Base-by-base conservation (phyloP, 805 yeast species). In the Nakazawaea sp. region DNA sequence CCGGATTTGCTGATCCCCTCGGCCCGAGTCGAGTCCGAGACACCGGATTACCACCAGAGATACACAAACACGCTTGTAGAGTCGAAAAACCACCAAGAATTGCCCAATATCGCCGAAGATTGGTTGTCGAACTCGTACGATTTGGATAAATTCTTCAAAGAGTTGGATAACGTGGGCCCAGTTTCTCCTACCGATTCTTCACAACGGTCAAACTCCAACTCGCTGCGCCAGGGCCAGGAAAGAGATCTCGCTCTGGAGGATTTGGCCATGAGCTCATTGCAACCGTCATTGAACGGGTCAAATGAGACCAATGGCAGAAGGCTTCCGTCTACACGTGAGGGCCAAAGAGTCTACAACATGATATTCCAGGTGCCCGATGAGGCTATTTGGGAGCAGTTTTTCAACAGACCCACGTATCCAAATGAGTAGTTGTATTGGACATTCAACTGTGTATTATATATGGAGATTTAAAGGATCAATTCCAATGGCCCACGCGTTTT, bases 371-470 rank as follows among this genome's bases (percentile, higher is more conserved):
- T 78, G 32, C 78, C 82, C 4, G 68, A 75, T 2, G 86, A 79
- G 38, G 64, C 77, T 18, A 77, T 80, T 24, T 79, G 86, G 83
- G 85, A 77, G 36, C 82, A 76, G 45, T 73, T 74, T 45, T 75
- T 78, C 50, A 37, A 37, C 18, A 30, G 15, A 30, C 16, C 31
- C 13, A 17, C 31, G 18, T 28, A 26, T 26, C 28, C 28, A 23
- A 9, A 12, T 10, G 29, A 27, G 13, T 13, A 27, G 13, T 12
- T 27, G 29, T 7, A 12, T n/a, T n/a, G n/a, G n/a, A n/a, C n/a
- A n/a, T n/a, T 27, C 13, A 27, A 27, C 15, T 8, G 29, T 9
- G 15, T 17, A 30, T 30, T 10, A 27, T 15, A 12, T 27, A 10
- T n/a, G 9, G n/a, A n/a, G n/a, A n/a, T n/a, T n/a, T n/a, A n/a